A percentile compares a stretch with the other conserved stretches of the same genome.
phyloP scores from a whole-genome alignment of 2,329 filamentous ascomycete genomes.

The Podosphaera leucotricha region DNA sequence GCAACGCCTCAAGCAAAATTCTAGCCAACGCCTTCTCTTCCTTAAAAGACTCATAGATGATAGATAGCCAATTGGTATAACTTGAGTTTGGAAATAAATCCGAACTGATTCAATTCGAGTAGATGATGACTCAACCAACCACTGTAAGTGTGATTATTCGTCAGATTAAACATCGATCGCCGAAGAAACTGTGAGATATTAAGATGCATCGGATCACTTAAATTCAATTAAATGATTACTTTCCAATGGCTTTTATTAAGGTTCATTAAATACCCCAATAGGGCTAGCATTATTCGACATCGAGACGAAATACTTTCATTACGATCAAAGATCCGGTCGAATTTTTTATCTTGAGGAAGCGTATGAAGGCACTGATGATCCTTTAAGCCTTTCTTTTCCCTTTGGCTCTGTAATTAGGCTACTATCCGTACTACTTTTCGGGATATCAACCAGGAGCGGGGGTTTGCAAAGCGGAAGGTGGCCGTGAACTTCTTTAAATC shows the following conservation, averaged over 20 bases:
- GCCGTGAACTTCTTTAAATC: constrained; percentile 38
- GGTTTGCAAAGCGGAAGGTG: constrained; percentile 19
- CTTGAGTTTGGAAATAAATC: no score
- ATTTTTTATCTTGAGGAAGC: not conserved
- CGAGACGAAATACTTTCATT: not conserved
- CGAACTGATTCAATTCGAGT: no score
- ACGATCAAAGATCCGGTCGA: not conserved
- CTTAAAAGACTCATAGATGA: no score
- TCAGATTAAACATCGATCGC: no score
- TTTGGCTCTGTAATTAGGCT: not conserved
- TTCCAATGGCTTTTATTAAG: not conserved
- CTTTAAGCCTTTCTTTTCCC: not conserved
- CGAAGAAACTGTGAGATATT: no score
- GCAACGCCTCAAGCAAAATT: no score
- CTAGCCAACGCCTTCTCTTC: no score
- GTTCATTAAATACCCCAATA: not conserved
- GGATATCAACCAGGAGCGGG: not conserved
- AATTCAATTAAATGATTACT: not conserved
- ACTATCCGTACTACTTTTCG: not conserved
- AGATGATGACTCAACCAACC: no score
- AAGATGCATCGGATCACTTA: no score
- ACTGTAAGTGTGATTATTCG: no score
- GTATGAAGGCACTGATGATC: not conserved
- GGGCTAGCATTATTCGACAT: not conserved
- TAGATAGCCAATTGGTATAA: no score